Base-by-base conservation (phyloP, 73 alveolate species). In the Durusdinium trenchii region DNA sequence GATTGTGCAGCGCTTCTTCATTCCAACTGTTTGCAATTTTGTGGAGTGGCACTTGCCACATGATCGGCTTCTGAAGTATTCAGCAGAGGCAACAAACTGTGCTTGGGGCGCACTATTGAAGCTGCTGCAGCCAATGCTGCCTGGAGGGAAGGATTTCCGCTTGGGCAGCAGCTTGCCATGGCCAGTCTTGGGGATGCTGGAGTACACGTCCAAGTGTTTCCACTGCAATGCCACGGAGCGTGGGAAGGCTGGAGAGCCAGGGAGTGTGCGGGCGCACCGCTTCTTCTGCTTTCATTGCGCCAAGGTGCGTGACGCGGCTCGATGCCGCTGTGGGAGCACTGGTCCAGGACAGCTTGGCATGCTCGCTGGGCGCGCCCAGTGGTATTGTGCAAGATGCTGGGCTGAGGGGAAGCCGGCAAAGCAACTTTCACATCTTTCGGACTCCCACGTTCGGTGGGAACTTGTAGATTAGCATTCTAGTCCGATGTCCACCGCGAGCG, bases 201-300 rank as follows among this genome's bases (percentile, higher is more conserved):
- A 91, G 32, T 91, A 91, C 69, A 45, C 60, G 43, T 91, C 98
- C 9, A 62, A 43, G 60, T 91, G 98, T 54, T 91, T 91, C 67
- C 98, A 91, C 38, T 91, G 98, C 46, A 46, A 76, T 14, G 76
- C n/a, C 0, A 20, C 38, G 2, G 98, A 36, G 28, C 54, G 7
- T 4, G 98, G 98, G n/a, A 91, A 91, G 79, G 90, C 98, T 28
- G 98, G 98, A 18, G 98, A 91, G 20, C 79, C 90, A 3, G 98
- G 89, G 18, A 91, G 98, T 36, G 98, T 91, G 52, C 98, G 98
- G 1, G 98, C 98, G 43, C 98, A 91, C 76, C 98, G 98, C 48
- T 91, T 91, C 78, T 91, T 91, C 76, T 91, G 98, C 98, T 36
- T 91, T 76, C 47, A 48, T 40, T 91, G 98, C 60, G 85, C 89